Percentiles rank a stretch among this genome's conserved stretches.
These are phyloP conservation scores for Panellus pusillus DNA, from an alignment of 768 basidiomycete species.

Conservation along the genomic window DNA sequence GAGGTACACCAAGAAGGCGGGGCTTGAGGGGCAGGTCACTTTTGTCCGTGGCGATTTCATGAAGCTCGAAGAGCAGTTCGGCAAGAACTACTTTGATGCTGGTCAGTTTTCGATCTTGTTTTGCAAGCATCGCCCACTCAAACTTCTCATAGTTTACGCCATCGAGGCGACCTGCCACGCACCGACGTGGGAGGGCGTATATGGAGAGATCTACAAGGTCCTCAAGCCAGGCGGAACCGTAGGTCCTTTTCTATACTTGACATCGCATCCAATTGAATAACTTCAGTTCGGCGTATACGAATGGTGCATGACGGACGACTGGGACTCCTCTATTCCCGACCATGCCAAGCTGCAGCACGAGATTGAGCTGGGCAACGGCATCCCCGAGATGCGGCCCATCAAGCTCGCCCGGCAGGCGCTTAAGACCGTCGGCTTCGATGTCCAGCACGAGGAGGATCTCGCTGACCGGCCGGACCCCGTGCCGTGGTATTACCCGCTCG, in stretches of 20 bases:
- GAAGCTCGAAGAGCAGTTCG: slow-evolving; percentile 90
- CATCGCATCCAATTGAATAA: neutral
- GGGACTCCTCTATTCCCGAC: slow-evolving; percentile 81
- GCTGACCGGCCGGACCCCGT: slow-evolving; percentile 77
- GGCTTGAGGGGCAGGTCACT: slow-evolving; percentile 71
- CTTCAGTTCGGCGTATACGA: slow-evolving; percentile 94
- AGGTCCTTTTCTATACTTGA: slow-evolving; percentile 31
- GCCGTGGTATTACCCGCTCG: slow-evolving; percentile 96
- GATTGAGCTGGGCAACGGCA: slow-evolving; percentile 94
- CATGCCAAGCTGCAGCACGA: slow-evolving; percentile 92
- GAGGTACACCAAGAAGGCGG: slow-evolving; percentile 75
- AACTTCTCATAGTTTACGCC: slow-evolving; percentile 70
- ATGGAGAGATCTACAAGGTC: slow-evolving; percentile 88
- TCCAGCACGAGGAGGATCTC: slow-evolving; percentile 92
- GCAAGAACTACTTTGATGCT: slow-evolving; percentile 91
- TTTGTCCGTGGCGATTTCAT: slow-evolving; percentile 97
- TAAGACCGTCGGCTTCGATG: slow-evolving; percentile 78
- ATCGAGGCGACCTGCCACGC: slow-evolving; percentile 99
- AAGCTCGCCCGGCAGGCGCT: slow-evolving; percentile 72
- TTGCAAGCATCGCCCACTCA: neutral
- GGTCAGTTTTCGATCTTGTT: slow-evolving; percentile 46
- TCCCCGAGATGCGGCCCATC: slow-evolving; percentile 93
- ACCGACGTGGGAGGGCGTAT: slow-evolving; percentile 93
- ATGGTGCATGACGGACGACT: slow-evolving; percentile 97
- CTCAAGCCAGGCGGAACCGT: slow-evolving; percentile 96